A percentile compares a stretch with the other conserved stretches of the same genome.
Conservation (phyloP, 441 rosid genomes). For the Populus trichocarpa region DNA sequence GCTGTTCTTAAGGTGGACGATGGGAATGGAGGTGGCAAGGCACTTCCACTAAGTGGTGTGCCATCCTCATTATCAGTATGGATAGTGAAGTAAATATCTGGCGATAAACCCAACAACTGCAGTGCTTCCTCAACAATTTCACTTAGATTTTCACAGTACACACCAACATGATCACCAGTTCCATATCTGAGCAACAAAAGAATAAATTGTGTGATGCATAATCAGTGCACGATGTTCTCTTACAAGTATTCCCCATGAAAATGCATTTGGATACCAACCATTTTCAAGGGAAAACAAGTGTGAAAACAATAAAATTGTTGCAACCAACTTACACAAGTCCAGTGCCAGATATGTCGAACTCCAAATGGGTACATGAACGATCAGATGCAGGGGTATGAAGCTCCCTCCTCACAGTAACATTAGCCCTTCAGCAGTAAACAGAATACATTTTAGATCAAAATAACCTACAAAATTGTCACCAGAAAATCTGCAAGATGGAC, state of each 20-base stretch:
- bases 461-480: neutral
- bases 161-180: constrained; percentile 99
- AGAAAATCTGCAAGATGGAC: constrained; percentile 1
- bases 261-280: neutral
- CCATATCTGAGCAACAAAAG: constrained; percentile 64
- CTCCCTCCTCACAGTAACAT: constrained; percentile 83
- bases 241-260: neutral
- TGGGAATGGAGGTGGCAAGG: constrained; percentile 82
- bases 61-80: constrained; percentile 91
- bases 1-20: constrained; percentile 87
- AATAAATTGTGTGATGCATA: neutral
- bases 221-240: neutral
- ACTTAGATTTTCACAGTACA: constrained; percentile 64
- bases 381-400: constrained; percentile 89
- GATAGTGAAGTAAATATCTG: constrained; percentile 84
- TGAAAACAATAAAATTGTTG: neutral
- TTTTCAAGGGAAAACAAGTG: neutral
- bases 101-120: constrained; percentile 66
- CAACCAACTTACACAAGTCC: constrained; percentile 68
- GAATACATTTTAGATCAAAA: constrained; percentile 18
- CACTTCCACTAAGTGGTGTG: constrained; percentile 66
- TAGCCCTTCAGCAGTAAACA: constrained; percentile 47
- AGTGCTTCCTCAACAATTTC: constrained; percentile 91
- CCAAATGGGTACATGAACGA: constrained; percentile 98
- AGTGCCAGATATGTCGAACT: constrained; percentile 87